Conservation (phyloP, 306 rosid genomes). For the Quercus rubra region DNA sequence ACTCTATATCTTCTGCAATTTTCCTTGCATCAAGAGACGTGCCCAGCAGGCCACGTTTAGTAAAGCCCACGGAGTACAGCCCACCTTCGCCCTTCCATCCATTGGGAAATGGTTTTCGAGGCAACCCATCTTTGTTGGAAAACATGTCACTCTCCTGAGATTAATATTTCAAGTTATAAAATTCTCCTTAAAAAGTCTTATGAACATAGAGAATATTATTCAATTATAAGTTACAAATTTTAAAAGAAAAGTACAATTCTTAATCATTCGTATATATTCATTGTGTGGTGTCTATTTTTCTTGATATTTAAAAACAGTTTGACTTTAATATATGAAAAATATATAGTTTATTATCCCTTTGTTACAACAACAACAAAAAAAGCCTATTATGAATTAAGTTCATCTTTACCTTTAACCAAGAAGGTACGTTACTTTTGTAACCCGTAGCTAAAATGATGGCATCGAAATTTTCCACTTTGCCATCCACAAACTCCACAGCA, state of each 20-base stretch:
- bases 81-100: constrained; percentile 87
- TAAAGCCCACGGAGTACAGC: constrained; percentile 75
- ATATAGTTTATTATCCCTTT: too few species aligned
- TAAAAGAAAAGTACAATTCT: too few species aligned
- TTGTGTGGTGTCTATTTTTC: too few species aligned
- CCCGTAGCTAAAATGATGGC: constrained; percentile 82
- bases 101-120: constrained; percentile 59
- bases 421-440: constrained; percentile 74
- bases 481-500: constrained; percentile 73
- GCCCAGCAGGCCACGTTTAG: constrained; percentile 84
- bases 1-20: constrained; percentile 61
- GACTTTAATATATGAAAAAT: too few species aligned
- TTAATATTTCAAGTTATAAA: not conserved
- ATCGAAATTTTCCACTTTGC: constrained; percentile 62
- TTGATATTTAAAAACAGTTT: too few species aligned
- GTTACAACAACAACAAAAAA: not conserved
- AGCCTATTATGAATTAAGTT: not conserved
- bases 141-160: constrained; percentile 62
- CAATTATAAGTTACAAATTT: too few species aligned
- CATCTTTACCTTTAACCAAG: constrained; percentile 69
- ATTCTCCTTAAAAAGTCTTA: not conserved
- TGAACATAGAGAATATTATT: not conserved
- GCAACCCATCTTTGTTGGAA: constrained; percentile 66
- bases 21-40: constrained; percentile 69
- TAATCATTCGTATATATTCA: not conserved